Conservation (phyloP, 2,329 filamentous ascomycete species). For the Cercospora sp. region DNA sequence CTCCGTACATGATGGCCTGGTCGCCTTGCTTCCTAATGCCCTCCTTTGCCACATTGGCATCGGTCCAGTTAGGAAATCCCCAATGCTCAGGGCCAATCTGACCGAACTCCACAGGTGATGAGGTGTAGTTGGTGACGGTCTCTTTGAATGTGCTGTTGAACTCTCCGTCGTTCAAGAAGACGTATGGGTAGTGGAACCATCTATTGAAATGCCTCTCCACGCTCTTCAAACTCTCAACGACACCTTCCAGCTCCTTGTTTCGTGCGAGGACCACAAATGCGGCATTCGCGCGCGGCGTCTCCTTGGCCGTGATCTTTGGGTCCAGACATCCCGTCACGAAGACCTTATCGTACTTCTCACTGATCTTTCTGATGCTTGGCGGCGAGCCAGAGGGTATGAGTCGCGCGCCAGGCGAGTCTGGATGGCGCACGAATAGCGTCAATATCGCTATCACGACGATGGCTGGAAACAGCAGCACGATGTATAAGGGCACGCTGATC, state of each 20-base stretch:
- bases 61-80: constrained; percentile 96
- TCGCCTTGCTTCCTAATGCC: constrained; percentile 96
- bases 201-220: constrained; percentile 98
- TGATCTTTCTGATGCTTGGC: constrained; percentile 87
- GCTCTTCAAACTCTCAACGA: constrained; percentile 94
- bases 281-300: constrained; percentile 78
- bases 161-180: constrained; percentile 95
- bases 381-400: constrained; percentile 85
- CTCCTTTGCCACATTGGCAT: constrained; percentile 89
- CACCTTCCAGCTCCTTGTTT: constrained; percentile 94
- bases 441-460: constrained; percentile 90
- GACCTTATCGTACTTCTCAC: constrained; percentile 94
- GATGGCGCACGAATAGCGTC: constrained; percentile 84
- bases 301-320: constrained; percentile 66
- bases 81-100: constrained; percentile 89
- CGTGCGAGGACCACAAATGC: constrained; percentile 93
- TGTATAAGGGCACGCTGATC: constrained; percentile 86
- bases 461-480: constrained; percentile 88
- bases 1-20: constrained; percentile 97
- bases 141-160: constrained; percentile 95
- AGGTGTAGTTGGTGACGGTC: constrained; percentile 86
- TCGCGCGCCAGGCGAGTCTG: constrained; percentile 76
- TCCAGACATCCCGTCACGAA: constrained; percentile 89
- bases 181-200: constrained; percentile 98
- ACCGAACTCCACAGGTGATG: constrained; percentile 83